Evolutionary conservation across 2,329 filamentous ascomycete genomes (phyloP).

Genomic region (Venturiaceae sp.): DNA sequence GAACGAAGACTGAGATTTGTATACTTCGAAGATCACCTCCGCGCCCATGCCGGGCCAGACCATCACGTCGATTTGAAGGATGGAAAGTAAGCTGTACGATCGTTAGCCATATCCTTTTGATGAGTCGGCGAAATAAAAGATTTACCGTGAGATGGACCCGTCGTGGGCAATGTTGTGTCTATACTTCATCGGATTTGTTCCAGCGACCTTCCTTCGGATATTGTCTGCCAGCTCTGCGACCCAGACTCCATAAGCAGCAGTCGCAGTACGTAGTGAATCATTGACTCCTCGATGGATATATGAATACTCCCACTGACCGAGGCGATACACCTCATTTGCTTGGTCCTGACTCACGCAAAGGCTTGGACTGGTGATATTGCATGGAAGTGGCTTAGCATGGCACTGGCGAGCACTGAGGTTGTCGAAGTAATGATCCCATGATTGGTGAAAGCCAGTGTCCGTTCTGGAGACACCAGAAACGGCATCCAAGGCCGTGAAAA

Average conservation of each 20-base stretch:
- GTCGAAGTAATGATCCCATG: slow-evolving; percentile 77
- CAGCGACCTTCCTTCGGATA: slow-evolving; percentile 44
- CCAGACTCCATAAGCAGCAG: slow-evolving; percentile 60
- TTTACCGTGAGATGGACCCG: slow-evolving; percentile 51
- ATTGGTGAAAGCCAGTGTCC: slow-evolving; percentile 56
- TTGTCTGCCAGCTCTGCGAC: slow-evolving; percentile 61
- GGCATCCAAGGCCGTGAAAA: slow-evolving; percentile 54
- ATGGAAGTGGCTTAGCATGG: slow-evolving; percentile 63
- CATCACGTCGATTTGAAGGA: slow-evolving; percentile 66
- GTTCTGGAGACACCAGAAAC: slow-evolving; percentile 54
- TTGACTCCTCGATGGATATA: slow-evolving; percentile 63
- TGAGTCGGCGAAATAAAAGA: too few relatives aligned
- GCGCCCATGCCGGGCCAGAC: slow-evolving; percentile 78
- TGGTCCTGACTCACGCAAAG: slow-evolving; percentile 52
- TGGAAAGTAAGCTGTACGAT: slow-evolving; percentile 41
- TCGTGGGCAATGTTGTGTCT: slow-evolving; percentile 76
- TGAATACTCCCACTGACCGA: slow-evolving; percentile 74
- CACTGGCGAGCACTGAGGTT: slow-evolving; percentile 73
- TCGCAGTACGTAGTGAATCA: slow-evolving; percentile 51
- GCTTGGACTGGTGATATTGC: slow-evolving; percentile 21
- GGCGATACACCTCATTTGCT: slow-evolving; percentile 61
- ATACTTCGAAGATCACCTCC: slow-evolving; percentile 68
- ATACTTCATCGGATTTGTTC: slow-evolving; percentile 41
- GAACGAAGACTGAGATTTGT: slow-evolving; percentile 11
- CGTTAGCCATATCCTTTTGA: neutral